Conservation (phyloP, 805 yeast genomes). For the Candida multigemmis region DNA sequence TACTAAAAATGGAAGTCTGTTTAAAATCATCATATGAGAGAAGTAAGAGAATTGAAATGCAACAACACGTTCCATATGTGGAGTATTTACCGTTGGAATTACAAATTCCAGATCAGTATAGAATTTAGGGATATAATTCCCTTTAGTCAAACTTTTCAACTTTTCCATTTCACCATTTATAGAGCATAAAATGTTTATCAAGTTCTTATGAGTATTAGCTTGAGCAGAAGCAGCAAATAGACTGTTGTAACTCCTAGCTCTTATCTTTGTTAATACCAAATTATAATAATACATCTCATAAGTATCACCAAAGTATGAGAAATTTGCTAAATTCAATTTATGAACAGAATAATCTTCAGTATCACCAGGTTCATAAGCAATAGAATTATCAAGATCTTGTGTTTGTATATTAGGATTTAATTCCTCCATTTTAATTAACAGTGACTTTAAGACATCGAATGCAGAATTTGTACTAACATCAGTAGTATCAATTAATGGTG, state of each 20-base stretch:
- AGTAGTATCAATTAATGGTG: constrained; percentile 23
- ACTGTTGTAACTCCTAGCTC: constrained; percentile 18
- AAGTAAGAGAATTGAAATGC: constrained; percentile 21
- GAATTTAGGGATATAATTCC: constrained; percentile 17
- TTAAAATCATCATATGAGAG: constrained; percentile 26
- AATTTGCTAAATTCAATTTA: neutral
- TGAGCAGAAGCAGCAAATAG: constrained; percentile 22
- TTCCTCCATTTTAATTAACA: too few species aligned
- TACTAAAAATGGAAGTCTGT: constrained; percentile 21
- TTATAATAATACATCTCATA: constrained; percentile 1
- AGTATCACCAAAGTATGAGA: neutral
- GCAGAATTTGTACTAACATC: constrained; percentile 23
- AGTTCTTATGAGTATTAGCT: constrained; percentile 8
- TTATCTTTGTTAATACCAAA: constrained; percentile 14
- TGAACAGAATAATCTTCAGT: too few species aligned
- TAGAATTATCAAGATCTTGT: too few species aligned
- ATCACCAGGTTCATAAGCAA: too few species aligned
- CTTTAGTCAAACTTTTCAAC: constrained; percentile 10
- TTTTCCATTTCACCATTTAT: constrained; percentile 20
- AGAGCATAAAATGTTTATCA: constrained; percentile 12
- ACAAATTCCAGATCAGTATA: constrained; percentile 22
- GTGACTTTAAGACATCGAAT: too few species aligned
- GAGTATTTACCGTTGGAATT: neutral
- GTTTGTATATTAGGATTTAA: too few species aligned
- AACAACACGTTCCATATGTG: constrained; percentile 8